Conservation (phyloP, 2,329 filamentous ascomycete genomes). For the Hymenoscyphus salicellus region DNA sequence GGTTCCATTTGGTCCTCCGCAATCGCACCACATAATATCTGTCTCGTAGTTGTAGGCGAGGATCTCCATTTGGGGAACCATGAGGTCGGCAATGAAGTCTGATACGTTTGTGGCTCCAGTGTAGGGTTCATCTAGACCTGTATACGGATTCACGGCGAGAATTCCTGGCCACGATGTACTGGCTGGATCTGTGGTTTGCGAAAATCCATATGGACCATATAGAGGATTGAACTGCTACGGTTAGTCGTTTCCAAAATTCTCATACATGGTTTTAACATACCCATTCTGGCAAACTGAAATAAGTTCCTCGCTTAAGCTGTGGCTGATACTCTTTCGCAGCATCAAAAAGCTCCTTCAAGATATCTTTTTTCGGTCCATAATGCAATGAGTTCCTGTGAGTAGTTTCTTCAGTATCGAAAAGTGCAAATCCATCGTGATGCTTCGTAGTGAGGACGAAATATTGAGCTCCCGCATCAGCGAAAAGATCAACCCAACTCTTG, state of each 20-base stretch:
- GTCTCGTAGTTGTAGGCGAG: slow-evolving; percentile 44
- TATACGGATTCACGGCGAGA: slow-evolving; percentile 45
- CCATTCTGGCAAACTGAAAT: slow-evolving; percentile 50
- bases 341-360: slow-evolving; percentile 45
- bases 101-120: slow-evolving; percentile 40
- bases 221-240: slow-evolving; percentile 41
- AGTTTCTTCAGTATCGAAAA: slow-evolving; percentile 42
- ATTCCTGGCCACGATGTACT: slow-evolving; percentile 41
- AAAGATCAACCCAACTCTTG: slow-evolving; percentile 52
- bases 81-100: slow-evolving; percentile 45
- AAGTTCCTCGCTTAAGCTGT: slow-evolving; percentile 43
- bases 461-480: slow-evolving; percentile 48
- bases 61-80: slow-evolving; percentile 47
- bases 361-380: slow-evolving; percentile 42
- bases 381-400: slow-evolving; percentile 43
- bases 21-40: slow-evolving; percentile 52
- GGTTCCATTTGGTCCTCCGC: slow-evolving; percentile 42
- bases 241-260: background rate
- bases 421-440: slow-evolving; percentile 48
- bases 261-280: background rate
- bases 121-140: slow-evolving; percentile 42
- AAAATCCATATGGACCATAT: slow-evolving; percentile 45
- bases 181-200: slow-evolving; percentile 32
- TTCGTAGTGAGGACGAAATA: slow-evolving; percentile 49
- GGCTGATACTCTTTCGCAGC: slow-evolving; percentile 43